Conservation (phyloP, 2,329 filamentous ascomycete species). For the Mariannaea elegans region DNA sequence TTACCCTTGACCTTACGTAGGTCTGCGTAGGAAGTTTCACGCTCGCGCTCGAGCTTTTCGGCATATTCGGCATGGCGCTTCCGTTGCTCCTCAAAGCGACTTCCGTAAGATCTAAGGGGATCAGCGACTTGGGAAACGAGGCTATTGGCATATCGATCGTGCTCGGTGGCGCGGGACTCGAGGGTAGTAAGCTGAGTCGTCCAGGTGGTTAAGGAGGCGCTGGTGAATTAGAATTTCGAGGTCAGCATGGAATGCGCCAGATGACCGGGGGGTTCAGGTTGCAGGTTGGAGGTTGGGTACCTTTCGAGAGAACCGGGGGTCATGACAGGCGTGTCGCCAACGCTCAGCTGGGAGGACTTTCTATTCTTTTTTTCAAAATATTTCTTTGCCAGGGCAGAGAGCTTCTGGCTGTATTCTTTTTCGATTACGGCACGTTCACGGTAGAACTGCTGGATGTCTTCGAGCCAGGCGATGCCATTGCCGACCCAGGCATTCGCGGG, state of each 20-base stretch:
- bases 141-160: slow-evolving; percentile 84
- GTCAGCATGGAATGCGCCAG: slow-evolving; percentile 33
- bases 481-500: slow-evolving; percentile 91
- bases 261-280: not conserved
- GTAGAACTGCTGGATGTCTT: slow-evolving; percentile 97
- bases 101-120: slow-evolving; percentile 78
- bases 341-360: slow-evolving; percentile 86
- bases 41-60: slow-evolving; percentile 86
- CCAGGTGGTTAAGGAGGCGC: slow-evolving; percentile 97
- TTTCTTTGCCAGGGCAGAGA: slow-evolving; percentile 88
- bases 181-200: slow-evolving; percentile 90
- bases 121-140: slow-evolving; percentile 85
- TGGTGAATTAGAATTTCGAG: slow-evolving; percentile 43
- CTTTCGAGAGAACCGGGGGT: slow-evolving; percentile 95
- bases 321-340: slow-evolving; percentile 91
- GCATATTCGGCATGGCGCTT: slow-evolving; percentile 92
- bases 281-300: slow-evolving; percentile 49
- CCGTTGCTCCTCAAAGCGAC: slow-evolving; percentile 87
- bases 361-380: slow-evolving; percentile 97
- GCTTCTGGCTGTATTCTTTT: slow-evolving; percentile 93
- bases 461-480: slow-evolving; percentile 91
- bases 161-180: slow-evolving; percentile 86
- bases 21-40: slow-evolving; percentile 84
- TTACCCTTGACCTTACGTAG: slow-evolving; percentile 91
- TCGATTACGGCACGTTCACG: slow-evolving; percentile 93